Base-by-base conservation (phyloP, 139 green algal genomes). In the Choricystis sp. region DNA sequence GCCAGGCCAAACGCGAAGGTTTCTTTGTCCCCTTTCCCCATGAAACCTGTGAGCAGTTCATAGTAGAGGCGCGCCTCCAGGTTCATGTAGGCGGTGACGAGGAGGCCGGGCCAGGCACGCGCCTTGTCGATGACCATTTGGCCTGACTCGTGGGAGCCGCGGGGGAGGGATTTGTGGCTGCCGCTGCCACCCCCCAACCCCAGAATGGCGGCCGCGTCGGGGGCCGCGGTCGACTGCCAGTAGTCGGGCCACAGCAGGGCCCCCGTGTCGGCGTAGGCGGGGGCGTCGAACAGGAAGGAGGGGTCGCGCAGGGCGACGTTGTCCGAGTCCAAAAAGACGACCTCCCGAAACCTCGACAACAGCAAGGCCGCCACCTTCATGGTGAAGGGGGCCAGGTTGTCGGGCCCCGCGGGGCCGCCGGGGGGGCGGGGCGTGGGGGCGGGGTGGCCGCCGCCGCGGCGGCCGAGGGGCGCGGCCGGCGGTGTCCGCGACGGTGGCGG, bases 281-380 rank as follows among this genome's bases (percentile, higher is more conserved):
- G 28, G 19, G 27, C 49, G 26, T 59, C 52, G 26, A 88, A 76
- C 26, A 88, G 71, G 27, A 25, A 49, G 3, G 65, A 56, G 4
- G 79, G 78, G 66, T 85, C 73, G 24, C 21, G 22, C 9, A 83
- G n/a, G 0, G 75, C 57, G 3, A 81, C 61, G 64, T 82, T 85
- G 68, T 88, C 81, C 2, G 78, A 67, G 60, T 88, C 81, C 27
- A 88, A 60, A 55, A 84, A 83, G 4, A 88, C 60, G 21, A 88
- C 71, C 66, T 79, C 73, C 49, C 73, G 26, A 49, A 80, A 83
- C 14, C 69, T 69, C 57, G 31, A 71, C 0, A 83, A 71, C 28
- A 79, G 49, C 31, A 83, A 29, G 1, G 71, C 73, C 14, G 69
- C 66, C 20, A 71, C 57, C 69, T 83, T 83, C 57, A 83, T 68